Evolutionary conservation across 1,139 yeast genomes (phyloP).

Genomic region (Yamadazyma epiphylla): DNA sequence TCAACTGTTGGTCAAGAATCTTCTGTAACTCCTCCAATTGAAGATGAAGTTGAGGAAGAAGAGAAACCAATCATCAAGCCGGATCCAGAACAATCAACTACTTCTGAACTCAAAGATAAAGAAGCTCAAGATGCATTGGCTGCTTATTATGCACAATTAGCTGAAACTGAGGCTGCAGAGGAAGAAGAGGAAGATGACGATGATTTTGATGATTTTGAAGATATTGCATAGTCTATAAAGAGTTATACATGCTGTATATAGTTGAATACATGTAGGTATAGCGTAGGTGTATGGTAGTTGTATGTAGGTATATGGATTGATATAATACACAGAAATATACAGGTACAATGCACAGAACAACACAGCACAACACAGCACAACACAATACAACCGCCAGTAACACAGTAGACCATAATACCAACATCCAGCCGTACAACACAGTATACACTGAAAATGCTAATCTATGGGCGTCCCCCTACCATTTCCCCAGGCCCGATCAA

Average conservation of each 20-base stretch:
- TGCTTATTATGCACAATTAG: slow-evolving; percentile 72
- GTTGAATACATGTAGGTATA: slow-evolving; percentile 1
- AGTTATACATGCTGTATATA: slow-evolving; percentile 1
- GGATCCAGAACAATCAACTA: slow-evolving; percentile 3
- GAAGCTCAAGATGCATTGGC: slow-evolving; percentile 78
- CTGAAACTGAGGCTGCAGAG: slow-evolving; percentile 57
- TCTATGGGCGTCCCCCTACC: no score
- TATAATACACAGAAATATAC: no score
- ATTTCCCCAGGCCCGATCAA: no score
- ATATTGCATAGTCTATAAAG: slow-evolving; percentile 27
- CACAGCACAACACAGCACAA: no score
- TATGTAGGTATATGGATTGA: no score
- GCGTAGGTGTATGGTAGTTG: no score
- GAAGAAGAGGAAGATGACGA: slow-evolving; percentile 55
- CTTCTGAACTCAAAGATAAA: slow-evolving; percentile 44
- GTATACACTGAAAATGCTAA: no score
- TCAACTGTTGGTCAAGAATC: slow-evolving; percentile 69
- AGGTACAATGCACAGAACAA: no score
- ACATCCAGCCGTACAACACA: no score
- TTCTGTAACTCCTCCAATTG: not conserved
- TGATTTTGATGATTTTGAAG: slow-evolving; percentile 50
- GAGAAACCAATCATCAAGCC: slow-evolving; percentile 3
- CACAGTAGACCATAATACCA: no score
- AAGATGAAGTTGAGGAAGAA: slow-evolving; percentile 2
- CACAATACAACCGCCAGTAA: no score